phyloP scores from a whole-genome alignment of 2,329 filamentous ascomycete species.

The Lomentospora prolificans region DNA sequence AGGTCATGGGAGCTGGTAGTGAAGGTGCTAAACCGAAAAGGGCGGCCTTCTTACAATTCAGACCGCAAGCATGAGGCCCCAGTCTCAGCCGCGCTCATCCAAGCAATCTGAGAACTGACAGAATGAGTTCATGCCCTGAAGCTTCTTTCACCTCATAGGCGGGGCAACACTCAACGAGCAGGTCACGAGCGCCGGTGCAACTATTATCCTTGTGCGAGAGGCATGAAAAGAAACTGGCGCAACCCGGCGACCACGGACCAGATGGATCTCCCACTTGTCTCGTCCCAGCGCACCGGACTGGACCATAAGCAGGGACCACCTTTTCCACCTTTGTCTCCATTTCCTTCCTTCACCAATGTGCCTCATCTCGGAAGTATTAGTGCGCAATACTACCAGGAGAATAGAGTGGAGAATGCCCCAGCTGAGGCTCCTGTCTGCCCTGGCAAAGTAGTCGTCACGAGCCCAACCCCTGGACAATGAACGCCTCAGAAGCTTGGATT shows the following conservation, averaged over 20 bases:
- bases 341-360: neutral
- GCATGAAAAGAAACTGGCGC: too few species aligned
- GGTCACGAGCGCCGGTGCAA: too few species aligned
- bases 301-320: neutral
- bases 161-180: too few species aligned
- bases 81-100: neutral
- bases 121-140: neutral
- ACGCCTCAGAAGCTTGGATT: neutral
- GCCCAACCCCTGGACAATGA: too few species aligned
- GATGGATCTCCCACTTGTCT: neutral
- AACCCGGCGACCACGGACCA: neutral
- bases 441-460: too few species aligned
- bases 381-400: neutral
- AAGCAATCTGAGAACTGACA: neutral
- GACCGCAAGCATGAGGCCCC: neutral
- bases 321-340: neutral
- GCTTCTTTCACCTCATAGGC: neutral
- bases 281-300: neutral
- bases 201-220: too few species aligned
- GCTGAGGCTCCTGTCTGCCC: too few species aligned
- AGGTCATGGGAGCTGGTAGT: conserved; percentile 1
- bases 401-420: too few species aligned
- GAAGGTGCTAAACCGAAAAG: neutral
- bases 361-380: neutral
- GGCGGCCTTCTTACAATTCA: neutral